Base-by-base conservation (phyloP, 768 basidiomycete species). In the Pisolithus albus region DNA sequence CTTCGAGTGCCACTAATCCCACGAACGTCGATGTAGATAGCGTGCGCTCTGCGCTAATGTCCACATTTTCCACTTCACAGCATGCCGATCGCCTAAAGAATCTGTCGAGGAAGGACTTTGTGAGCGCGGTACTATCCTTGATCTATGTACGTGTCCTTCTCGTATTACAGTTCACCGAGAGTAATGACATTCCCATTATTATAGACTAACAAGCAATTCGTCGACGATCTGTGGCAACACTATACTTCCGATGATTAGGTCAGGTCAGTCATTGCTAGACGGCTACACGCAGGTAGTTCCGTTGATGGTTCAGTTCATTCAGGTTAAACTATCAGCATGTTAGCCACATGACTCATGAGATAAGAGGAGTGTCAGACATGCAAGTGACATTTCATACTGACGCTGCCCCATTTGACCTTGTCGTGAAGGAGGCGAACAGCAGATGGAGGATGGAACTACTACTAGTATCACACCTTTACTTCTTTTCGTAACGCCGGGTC, bases 181-280 rank as follows among this genome's bases (percentile, higher is more conserved):
- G 32, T 51, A 8, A 16, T 32, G 38, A 32, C 16, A 42, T 36
- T 51, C 30, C 41, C 26, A 26, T 26, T 11, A 30, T 44, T 23
- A 24, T 57, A 87, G 85, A 84, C 77, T 49, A 81, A 87, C 69
- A 74, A 78, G 56, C 66, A 72, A 15, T 88, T 87, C 58, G 83
- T 83, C 52, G 83, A 88, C 56, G 66, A 70, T 36, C 72, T 85
- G 43, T 83, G 75, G 70, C 72, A 70, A 52, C 76, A 79, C 40
- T 86, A 84, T 63, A 52, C 63, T 49, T 52, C 64, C 16, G 54
- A 46, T 34, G 46, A 19, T 21, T 47, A 47, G 32, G 42, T 15
- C 19, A 30, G 36, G 18, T 36, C 46, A n/a, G 30, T 30, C 24
- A 30, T 45, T 45, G 16, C 26, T 16, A 7, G 43, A 24, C 28